Conservation (phyloP, 2,329 filamentous ascomycete species). For the Blastomyces parvus region DNA sequence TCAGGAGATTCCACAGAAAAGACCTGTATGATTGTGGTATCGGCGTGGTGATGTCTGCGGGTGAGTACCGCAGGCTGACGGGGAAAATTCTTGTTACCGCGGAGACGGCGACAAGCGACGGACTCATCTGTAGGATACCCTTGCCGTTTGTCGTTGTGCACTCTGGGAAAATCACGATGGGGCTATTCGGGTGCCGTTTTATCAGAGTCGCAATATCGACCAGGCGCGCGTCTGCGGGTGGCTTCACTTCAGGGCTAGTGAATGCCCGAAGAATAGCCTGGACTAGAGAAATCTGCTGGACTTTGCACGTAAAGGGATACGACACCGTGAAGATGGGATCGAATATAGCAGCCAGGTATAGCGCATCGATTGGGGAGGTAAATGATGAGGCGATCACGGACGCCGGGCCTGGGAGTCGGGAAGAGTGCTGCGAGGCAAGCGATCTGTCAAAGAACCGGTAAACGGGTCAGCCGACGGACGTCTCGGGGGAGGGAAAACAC, state of each 20-base stretch:
- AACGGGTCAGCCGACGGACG: background rate
- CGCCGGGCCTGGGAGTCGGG: slow-evolving; percentile 66
- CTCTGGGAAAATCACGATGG: slow-evolving; percentile 85
- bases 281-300: slow-evolving; percentile 68
- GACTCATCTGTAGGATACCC: slow-evolving; percentile 75
- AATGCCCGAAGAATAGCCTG: slow-evolving; percentile 67
- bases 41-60: slow-evolving; percentile 82
- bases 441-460: slow-evolving; percentile 38
- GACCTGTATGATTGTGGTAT: slow-evolving; percentile 61
- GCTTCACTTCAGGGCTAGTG: slow-evolving; percentile 44
- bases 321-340: slow-evolving; percentile 87
- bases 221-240: slow-evolving; percentile 42
- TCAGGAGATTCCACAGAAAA: slow-evolving; percentile 81
- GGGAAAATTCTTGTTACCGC: slow-evolving; percentile 72
- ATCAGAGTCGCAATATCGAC: slow-evolving; percentile 57
- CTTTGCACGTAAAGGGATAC: slow-evolving; percentile 63
- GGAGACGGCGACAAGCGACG: slow-evolving; percentile 60
- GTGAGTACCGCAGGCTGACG: slow-evolving; percentile 79
- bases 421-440: slow-evolving; percentile 60
- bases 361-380: slow-evolving; percentile 82
- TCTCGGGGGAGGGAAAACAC: background rate
- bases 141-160: slow-evolving; percentile 90
- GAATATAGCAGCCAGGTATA: slow-evolving; percentile 93
- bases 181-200: slow-evolving; percentile 58
- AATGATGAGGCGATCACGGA: slow-evolving; percentile 83